A percentile compares a stretch with the other conserved stretches of the same genome.
phyloP scores from a whole-genome alignment of 176 grass and related monocot genomes.

The Aegilops speltoides region DNA sequence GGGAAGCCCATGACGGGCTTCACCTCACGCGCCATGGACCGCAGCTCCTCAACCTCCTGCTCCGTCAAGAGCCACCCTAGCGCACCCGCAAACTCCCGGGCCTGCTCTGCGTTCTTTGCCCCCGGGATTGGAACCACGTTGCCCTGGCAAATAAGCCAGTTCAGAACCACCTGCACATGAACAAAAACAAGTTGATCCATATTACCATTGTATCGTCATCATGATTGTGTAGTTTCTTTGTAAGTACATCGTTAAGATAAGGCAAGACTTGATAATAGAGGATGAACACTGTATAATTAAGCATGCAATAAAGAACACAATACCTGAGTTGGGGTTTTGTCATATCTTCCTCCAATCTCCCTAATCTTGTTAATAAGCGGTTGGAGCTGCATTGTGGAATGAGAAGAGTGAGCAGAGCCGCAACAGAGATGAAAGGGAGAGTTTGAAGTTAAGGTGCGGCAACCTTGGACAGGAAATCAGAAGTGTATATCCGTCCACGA shows the following conservation, averaged over 20 bases:
- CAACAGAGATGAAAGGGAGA: neutral
- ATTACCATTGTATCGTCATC: neutral
- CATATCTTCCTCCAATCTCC: conserved; percentile 80
- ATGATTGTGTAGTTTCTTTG: neutral
- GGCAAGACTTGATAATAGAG: neutral
- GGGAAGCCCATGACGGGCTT: conserved; percentile 61
- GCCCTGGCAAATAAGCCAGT: conserved; percentile 88
- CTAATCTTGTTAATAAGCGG: conserved; percentile 78
- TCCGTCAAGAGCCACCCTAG: conserved; percentile 53
- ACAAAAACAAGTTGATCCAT: neutral
- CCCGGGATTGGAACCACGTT: conserved; percentile 93
- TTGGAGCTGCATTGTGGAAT: conserved; percentile 61
- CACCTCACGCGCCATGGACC: conserved; percentile 40
- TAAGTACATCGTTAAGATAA: neutral
- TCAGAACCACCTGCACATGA: conserved; percentile 65
- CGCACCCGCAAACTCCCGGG: conserved; percentile 56
- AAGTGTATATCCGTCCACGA: conserved; percentile 47
- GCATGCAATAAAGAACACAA: neutral
- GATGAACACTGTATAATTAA: neutral
- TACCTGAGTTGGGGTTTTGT: conserved; percentile 83
- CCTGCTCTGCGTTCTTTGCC: conserved; percentile 77
- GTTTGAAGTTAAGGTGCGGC: neutral
- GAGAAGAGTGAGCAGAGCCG: conserved; percentile 11
- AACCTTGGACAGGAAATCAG: conserved; percentile 43
- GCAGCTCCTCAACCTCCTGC: conserved; percentile 57